A percentile compares a stretch with the other conserved stretches of the same genome.
Evolutionary conservation across 129 eudicot species (phyloP).

Genomic region (Centaurea solstitialis): DNA sequence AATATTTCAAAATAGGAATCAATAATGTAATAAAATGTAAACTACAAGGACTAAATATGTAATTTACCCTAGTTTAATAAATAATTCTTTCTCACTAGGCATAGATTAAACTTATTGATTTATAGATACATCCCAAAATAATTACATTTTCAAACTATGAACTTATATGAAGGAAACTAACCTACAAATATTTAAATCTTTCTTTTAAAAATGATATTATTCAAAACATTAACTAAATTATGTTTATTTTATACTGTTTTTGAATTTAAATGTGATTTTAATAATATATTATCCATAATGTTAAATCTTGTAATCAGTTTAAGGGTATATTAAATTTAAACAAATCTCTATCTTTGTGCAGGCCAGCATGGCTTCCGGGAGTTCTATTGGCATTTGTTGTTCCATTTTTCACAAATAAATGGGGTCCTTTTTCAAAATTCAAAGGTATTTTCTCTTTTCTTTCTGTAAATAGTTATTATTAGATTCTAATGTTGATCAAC

Average conservation of each 20-base stretch:
- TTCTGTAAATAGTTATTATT: neutral
- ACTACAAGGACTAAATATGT: too few relatives aligned
- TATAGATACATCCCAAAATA: neutral
- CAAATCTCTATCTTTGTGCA: neutral
- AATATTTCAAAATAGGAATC: too few relatives aligned
- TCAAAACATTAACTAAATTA: neutral
- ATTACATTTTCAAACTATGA: neutral
- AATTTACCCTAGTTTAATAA: too few relatives aligned
- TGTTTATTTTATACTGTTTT: neutral
- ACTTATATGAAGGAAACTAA: neutral
- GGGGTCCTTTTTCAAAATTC: conserved; percentile 30
- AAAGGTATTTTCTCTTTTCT: conserved; percentile 22
- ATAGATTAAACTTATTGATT: neutral
- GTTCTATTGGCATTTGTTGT: conserved; percentile 17
- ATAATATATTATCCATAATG: neutral
- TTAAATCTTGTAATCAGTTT: neutral
- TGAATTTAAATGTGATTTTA: too few relatives aligned
- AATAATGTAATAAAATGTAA: too few relatives aligned
- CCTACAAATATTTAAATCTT: too few relatives aligned
- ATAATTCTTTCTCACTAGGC: neutral
- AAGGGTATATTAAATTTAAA: neutral
- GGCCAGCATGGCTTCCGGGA: conserved; percentile 40
- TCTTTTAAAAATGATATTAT: too few relatives aligned
- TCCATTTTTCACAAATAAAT: conserved; percentile 32
- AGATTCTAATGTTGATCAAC: neutral